Base-by-base conservation (phyloP, 768 basidiomycete genomes). In the Mycena metata region DNA sequence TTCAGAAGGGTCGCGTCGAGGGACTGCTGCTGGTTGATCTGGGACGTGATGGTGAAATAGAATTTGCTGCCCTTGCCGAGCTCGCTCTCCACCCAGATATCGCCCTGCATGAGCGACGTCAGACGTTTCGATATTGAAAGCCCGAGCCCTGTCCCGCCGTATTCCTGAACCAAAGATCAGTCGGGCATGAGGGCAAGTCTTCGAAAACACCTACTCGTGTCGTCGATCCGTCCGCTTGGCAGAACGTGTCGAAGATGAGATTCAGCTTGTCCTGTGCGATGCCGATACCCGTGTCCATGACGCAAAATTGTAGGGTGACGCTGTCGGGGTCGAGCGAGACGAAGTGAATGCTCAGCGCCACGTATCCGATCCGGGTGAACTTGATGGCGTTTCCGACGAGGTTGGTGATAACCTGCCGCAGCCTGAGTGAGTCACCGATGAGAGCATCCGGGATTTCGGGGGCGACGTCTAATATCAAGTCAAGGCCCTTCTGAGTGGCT, bases 261-360 rank as follows among this genome's bases (percentile, higher is more conserved):
- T 96, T 97, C 72, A 99, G 83, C 83, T 99, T 99, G 79, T 99
- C 98, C 78, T 96, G 96, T 63, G 97, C 96, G 77, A 99, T 99
- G 59, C 98, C 98, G 74, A 99, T 99, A 63, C 98, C 98, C 1
- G 96, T 98, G 76, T 99, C 98, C 59, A 93, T 92, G 23, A 99
- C 96, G 76, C 96, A 98, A 85, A 99, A 98, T 81, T 98, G 96
- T 23, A 99, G 83, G 30, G 94, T 96, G 26, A 96, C 94, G 66
- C 88, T 91, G 76, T 91, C 87, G 69, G 95, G 92, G 67, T 96
- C 94, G 69, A 91, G 79, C 7, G 91, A 90, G 49, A 95, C 81
- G 65, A 96, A 81, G 24, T 96, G 84, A 63, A 93, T 96, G 78
- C 91, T 95, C 12, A 99, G 86, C 2, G 95, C 94, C 39, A 99